A percentile compares a stretch with the other conserved stretches of the same genome.
Evolutionary conservation across 2,329 filamentous ascomycete species (phyloP).

Genomic region (Drechslerella coelobrocha): DNA sequence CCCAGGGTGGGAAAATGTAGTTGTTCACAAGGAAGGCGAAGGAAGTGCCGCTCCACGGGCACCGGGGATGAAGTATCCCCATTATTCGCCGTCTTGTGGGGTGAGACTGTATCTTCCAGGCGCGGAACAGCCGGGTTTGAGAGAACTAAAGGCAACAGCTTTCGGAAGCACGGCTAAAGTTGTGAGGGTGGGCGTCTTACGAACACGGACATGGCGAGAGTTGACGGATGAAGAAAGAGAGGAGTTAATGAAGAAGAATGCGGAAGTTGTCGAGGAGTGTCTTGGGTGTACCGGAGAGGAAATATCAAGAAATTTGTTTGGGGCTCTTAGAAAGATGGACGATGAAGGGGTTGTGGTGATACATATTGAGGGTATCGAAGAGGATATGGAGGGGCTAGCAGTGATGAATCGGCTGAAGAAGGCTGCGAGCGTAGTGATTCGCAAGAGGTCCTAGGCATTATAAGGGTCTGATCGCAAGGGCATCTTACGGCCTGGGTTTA

Average conservation of each 20-base stretch:
- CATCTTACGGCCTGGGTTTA: conserved; percentile 4
- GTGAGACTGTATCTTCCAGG: conserved; percentile 80
- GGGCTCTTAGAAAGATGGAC: conserved; percentile 84
- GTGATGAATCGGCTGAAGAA: conserved; percentile 85
- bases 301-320: conserved; percentile 87
- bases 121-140: conserved; percentile 57
- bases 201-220: conserved; percentile 65
- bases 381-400: conserved; percentile 80
- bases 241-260: conserved; percentile 55
- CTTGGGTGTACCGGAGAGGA: conserved; percentile 73
- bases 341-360: conserved; percentile 79
- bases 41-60: conserved; percentile 70
- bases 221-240: conserved; percentile 21
- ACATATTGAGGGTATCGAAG: conserved; percentile 85
- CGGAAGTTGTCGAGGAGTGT: conserved; percentile 70
- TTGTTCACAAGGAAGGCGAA: conserved; percentile 32
- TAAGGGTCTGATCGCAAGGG: neutral
- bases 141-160: conserved; percentile 55
- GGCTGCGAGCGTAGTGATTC: conserved; percentile 65
- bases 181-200: conserved; percentile 61
- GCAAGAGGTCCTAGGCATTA: conserved; percentile 38
- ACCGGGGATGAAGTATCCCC: conserved; percentile 98
- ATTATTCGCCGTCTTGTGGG: conserved; percentile 89
- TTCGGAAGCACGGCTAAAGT: conserved; percentile 56
- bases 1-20: conserved; percentile 79